Percentiles rank a stretch among this genome's conserved stretches.
Evolutionary conservation across 345 rosid genomes (phyloP).

Genomic region (Lepidium aucheri): DNA sequence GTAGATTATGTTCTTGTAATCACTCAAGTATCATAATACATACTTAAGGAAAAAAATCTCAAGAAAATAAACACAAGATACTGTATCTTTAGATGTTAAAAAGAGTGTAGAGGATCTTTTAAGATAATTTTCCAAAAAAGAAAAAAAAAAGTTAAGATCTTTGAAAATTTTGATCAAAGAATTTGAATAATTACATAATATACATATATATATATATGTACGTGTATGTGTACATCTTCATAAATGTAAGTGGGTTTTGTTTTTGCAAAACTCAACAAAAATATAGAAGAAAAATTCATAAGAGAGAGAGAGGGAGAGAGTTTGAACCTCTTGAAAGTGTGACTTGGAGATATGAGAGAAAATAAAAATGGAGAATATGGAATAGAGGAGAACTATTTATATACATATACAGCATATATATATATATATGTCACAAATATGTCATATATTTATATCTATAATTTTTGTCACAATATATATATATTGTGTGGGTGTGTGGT

Average conservation of each 20-base stretch:
- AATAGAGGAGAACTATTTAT: background rate
- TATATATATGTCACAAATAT: background rate
- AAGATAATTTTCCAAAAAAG: background rate
- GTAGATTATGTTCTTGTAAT: background rate
- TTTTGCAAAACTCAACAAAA: background rate
- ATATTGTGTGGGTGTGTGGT: background rate
- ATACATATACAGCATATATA: background rate
- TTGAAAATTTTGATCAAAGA: background rate
- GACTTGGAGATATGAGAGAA: slow-evolving; percentile 8
- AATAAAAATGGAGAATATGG: slow-evolving; percentile 8
- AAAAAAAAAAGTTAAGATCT: background rate
- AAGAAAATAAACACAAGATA: background rate
- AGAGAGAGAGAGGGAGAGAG: background rate
- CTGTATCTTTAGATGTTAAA: background rate
- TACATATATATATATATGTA: background rate
- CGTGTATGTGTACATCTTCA: background rate
- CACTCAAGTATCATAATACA: background rate
- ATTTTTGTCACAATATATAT: background rate
- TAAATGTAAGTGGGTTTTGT: background rate
- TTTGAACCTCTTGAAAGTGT: slow-evolving; percentile 17
- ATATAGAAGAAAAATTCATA: background rate
- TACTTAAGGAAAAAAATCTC: background rate
- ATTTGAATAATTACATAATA: too few species aligned
- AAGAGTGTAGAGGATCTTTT: background rate
- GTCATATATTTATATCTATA: too few species aligned